Evolutionary conservation across 768 basidiomycete species (phyloP), one percentile per base, ranked within the genome.

Genomic region (Kwoniella pini): DNA sequence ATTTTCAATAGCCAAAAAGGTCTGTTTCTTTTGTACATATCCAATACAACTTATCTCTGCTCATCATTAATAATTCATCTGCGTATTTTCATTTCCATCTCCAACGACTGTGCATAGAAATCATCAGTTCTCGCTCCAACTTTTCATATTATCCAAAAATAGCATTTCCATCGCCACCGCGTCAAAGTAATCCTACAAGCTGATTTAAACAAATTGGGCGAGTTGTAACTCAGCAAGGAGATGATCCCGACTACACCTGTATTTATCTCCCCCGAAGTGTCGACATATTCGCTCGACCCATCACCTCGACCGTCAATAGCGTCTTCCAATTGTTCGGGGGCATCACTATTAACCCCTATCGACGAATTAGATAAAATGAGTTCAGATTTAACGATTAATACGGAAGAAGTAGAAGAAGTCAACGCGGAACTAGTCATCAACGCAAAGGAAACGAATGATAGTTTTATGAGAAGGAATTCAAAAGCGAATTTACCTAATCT

Each of bases 221-320:
- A n/a, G n/a, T n/a, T n/a, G n/a, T n/a, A n/a, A n/a, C n/a, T n/a
- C n/a, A n/a, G n/a, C n/a, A n/a, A n/a, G n/a, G n/a, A n/a, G n/a
- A n/a, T n/a, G n/a, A n/a, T n/a, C n/a, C n/a, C n/a, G n/a, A n/a
- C n/a, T n/a, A n/a, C n/a, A n/a, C n/a, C n/a, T n/a, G n/a, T n/a
- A n/a, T n/a, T n/a, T n/a, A 36, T 36, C 15, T 36, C 33, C 7
- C 15, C 15, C 33, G 9, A 36, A 36, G 33, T 15, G 33, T 36
- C n/a, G n/a, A 36, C 51, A 30, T n/a, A 30, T 5, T 68, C 66
- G 15, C 56, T 60, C 10, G 33, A 54, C 2, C 53, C 42, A n/a
- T 68, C 67, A 7, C 67, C 67, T 13, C 43, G 67, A 22, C 62
- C 67, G 19, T 68, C 66, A 10, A 54, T 50, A 38, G 63, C 65